Conservation (phyloP, 257 asterid species). For the Nyctanthes arbortristis region DNA sequence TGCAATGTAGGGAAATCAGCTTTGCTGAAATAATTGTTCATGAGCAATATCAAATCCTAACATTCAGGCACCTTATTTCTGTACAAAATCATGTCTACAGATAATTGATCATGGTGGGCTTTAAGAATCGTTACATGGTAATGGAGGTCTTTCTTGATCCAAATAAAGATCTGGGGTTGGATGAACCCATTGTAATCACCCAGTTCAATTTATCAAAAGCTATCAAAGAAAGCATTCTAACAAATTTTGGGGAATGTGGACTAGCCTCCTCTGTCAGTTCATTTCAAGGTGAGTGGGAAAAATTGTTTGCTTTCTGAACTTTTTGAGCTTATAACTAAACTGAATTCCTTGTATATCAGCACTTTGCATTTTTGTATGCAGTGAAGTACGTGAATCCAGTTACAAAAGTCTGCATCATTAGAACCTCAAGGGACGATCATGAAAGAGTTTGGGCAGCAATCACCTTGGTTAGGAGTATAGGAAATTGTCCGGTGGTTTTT, state of each 20-base stretch:
- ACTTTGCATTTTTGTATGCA: constrained; percentile 27
- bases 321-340: not conserved
- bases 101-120: constrained; percentile 71
- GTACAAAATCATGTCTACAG: too few relatives aligned
- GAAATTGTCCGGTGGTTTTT: constrained; percentile 76
- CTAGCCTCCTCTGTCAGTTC: constrained; percentile 70
- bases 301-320: not conserved
- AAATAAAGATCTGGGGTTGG: constrained; percentile 47
- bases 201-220: constrained; percentile 62
- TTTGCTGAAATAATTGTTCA: too few relatives aligned
- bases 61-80: too few relatives aligned
- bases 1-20: too few relatives aligned
- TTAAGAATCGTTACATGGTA: constrained; percentile 83
- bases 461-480: constrained; percentile 73
- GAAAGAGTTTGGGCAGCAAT: constrained; percentile 78
- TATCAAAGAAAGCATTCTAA: constrained; percentile 65
- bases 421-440: constrained; percentile 73
- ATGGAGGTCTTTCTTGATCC: constrained; percentile 90
- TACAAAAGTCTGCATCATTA: constrained; percentile 72
- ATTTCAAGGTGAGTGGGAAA: constrained; percentile 58
- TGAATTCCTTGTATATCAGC: not conserved
- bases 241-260: constrained; percentile 92
- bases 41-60: too few relatives aligned
- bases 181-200: constrained; percentile 77
- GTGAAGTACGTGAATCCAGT: constrained; percentile 90